These are phyloP conservation scores for Emmonsiellopsis sp. DNA, from an alignment of 2,329 filamentous ascomycete species.

Conservation along the genomic window DNA sequence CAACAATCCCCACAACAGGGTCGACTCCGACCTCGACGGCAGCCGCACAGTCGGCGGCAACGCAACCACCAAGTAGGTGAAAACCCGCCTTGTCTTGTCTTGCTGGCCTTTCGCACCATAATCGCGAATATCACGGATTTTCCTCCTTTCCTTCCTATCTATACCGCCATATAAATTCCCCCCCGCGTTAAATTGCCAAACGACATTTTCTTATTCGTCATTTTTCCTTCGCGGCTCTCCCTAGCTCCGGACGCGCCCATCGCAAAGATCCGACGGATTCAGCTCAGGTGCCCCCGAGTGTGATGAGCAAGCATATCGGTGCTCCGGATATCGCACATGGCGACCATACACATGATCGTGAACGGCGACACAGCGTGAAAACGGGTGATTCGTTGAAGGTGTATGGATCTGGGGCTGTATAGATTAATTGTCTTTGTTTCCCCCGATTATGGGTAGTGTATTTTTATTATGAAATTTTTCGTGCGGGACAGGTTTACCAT, in stretches of 20 bases:
- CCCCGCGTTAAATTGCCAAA: background rate
- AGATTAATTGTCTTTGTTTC: background rate
- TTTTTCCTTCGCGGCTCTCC: background rate
- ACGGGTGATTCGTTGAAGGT: background rate
- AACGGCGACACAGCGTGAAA: conserved; percentile 36
- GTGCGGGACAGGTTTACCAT: no score
- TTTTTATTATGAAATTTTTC: no score
- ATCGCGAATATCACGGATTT: no score
- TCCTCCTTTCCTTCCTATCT: no score
- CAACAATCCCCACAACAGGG: background rate
- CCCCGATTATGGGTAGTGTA: no score
- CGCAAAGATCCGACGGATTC: conserved; percentile 45
- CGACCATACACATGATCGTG: conserved; percentile 35
- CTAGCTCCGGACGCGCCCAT: background rate
- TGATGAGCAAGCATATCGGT: conserved; percentile 40
- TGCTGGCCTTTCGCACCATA: background rate
- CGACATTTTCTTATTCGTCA: background rate
- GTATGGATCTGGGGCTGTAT: background rate
- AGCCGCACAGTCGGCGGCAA: conserved; percentile 2
- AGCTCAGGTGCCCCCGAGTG: conserved; percentile 48
- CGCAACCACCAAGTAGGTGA: conserved; percentile 2
- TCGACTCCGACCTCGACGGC: conserved; percentile 2
- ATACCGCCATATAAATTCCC: no score
- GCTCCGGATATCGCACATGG: conserved; percentile 38
- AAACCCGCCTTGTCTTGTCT: background rate